Conservation (phyloP, 176 grass and related monocot genomes). For the Musa troglodytarum region DNA sequence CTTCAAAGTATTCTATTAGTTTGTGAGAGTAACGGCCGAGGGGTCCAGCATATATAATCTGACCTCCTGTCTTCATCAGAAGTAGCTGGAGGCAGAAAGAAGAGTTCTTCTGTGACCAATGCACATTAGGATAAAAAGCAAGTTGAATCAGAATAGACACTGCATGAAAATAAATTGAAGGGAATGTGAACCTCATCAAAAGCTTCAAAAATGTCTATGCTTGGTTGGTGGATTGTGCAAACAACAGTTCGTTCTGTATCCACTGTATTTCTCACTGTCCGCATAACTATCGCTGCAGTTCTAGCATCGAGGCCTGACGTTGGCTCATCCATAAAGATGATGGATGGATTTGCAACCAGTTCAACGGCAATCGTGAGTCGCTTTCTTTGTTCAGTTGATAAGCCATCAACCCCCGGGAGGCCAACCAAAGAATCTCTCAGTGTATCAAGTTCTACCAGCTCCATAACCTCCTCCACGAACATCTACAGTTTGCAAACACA, state of each 20-base stretch:
- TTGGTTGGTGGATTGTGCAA: slow-evolving; percentile 95
- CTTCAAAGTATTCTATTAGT: slow-evolving; percentile 85
- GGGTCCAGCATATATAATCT: slow-evolving; percentile 72
- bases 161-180: background rate
- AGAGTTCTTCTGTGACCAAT: background rate
- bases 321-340: slow-evolving; percentile 97
- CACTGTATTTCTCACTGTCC: slow-evolving; percentile 89
- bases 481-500: slow-evolving; percentile 27
- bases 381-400: slow-evolving; percentile 90
- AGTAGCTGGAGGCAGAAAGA: slow-evolving; percentile 49
- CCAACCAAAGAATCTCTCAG: slow-evolving; percentile 69
- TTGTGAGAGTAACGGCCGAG: slow-evolving; percentile 68
- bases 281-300: slow-evolving; percentile 94
- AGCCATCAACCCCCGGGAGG: slow-evolving; percentile 59
- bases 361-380: slow-evolving; percentile 83
- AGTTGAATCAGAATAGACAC: background rate
- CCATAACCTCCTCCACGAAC: slow-evolving; percentile 95
- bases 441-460: slow-evolving; percentile 71
- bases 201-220: slow-evolving; percentile 95
- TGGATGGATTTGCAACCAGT: slow-evolving; percentile 78
- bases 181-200: slow-evolving; percentile 63
- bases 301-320: slow-evolving; percentile 92
- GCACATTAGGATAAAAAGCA: background rate
- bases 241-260: slow-evolving; percentile 89
- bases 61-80: slow-evolving; percentile 78